Evolutionary conservation across 192 early-diverging fungal species (phyloP).

Genomic region (Coemansia sp.): DNA sequence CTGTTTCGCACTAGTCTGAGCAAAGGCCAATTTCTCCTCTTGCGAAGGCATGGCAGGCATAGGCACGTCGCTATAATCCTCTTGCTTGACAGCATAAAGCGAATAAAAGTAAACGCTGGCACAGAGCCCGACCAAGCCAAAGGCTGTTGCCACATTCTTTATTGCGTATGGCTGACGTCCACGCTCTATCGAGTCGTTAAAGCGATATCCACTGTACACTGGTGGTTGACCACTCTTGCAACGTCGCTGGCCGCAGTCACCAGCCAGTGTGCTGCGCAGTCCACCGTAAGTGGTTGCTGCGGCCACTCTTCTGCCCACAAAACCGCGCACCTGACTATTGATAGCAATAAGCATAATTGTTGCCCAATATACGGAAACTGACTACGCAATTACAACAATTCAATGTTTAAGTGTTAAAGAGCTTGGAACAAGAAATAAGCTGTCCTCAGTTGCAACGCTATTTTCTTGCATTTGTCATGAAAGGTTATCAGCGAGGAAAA

Average conservation of each 20-base stretch:
- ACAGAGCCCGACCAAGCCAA: constrained; percentile 16
- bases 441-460: too few relatives aligned
- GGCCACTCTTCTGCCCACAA: background rate
- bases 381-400: too few relatives aligned
- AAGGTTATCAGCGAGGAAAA: too few relatives aligned
- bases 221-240: background rate
- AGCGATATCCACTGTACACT: constrained; percentile 39
- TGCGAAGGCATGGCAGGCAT: constrained; percentile 56
- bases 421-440: too few relatives aligned
- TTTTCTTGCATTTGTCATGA: too few relatives aligned
- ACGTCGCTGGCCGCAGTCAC: background rate
- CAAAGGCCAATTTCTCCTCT: constrained; percentile 31
- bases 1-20: background rate
- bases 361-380: too few relatives aligned
- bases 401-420: too few relatives aligned
- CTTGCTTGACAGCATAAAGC: constrained; percentile 70
- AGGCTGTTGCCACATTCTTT: constrained; percentile 29
- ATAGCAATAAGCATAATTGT: too few relatives aligned
- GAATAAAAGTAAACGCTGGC: constrained; percentile 62
- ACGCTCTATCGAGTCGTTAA: constrained; percentile 49
- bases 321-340: too few relatives aligned
- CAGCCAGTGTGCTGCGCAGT: constrained; percentile 10
- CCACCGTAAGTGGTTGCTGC: background rate
- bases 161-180: constrained; percentile 35
- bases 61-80: constrained; percentile 73